Evolutionary conservation across 2,329 filamentous ascomycete species (phyloP), one percentile per base, ranked within the genome.

Genomic region (Colletotrichum cereale): DNA sequence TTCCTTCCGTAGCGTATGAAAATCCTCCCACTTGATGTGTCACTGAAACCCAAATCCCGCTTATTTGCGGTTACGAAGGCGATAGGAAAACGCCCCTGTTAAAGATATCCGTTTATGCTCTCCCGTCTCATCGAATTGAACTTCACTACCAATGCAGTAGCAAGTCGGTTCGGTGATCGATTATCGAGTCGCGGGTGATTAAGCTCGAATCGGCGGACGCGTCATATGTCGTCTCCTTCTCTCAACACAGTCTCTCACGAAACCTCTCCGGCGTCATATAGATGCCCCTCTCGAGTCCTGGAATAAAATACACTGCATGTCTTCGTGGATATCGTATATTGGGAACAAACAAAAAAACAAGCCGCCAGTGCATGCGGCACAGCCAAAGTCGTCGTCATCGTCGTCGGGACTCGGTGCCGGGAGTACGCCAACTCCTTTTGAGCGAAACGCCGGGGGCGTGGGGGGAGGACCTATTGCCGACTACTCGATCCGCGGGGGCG

Each of bases 401-500:
- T 38, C 10, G 36, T 34, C 24, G 16, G 36, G 12, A 14, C 26
- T 21, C 10, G 34, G 36, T 40, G 44, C 29, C 24, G 31, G 12
- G 18, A 7, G 24, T 57, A 36, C 24, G 36, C 24, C 12, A 11
- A 29, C 5, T 24, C 6, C 6, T 50, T 40, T 44, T 40, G 26
- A 52, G 24, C 18, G 31, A 34, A 36, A 36, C 21, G 18, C 10
- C 6, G 16, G 34, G 44, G 42, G 34, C 29, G 29, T 31, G 40
- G 42, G 44, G 3, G 18, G 4, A 21, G 11, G 11, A 42, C 48
- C 67, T 38, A 12, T 52, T 67, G 62, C 53, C 24, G 40, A 74
- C 74, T 82, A 85, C 60, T 86, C 84, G 71, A 86, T 85, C 53
- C 84, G 80, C 5, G 84, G 84, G 16, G 83, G 81, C 40, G 81